A percentile compares a stretch with the other conserved stretches of the same genome.
Evolutionary conservation across 1,139 yeast genomes (phyloP).

Genomic region (Suhomyces choctaworum): DNA sequence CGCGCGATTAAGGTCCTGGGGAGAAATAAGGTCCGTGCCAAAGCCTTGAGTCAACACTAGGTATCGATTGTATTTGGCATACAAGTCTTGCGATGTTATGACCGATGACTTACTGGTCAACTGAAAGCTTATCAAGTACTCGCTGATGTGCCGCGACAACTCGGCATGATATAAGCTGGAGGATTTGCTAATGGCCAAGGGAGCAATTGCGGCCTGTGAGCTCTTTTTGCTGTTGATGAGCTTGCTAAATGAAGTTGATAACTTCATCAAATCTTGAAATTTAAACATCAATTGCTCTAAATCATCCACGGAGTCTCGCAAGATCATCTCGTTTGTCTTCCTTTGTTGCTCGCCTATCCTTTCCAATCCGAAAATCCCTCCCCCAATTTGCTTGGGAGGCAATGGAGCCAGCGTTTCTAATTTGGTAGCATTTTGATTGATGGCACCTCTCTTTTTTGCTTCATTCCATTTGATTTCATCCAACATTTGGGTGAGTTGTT

Average conservation of each 20-base stretch:
- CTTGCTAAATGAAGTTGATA: slow-evolving; percentile 51
- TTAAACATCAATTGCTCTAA: slow-evolving; percentile 73
- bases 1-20: slow-evolving; percentile 35
- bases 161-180: slow-evolving; percentile 40
- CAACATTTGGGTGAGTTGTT: slow-evolving; percentile 41
- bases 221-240: slow-evolving; percentile 14
- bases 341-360: slow-evolving; percentile 57
- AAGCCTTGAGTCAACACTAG: slow-evolving; percentile 41
- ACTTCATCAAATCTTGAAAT: slow-evolving; percentile 67
- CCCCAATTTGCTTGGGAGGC: slow-evolving; percentile 15
- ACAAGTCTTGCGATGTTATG: slow-evolving; percentile 44
- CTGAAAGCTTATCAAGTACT: slow-evolving; percentile 41
- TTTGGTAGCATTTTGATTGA: slow-evolving; percentile 41
- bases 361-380: slow-evolving; percentile 75
- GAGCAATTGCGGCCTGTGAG: slow-evolving; percentile 23
- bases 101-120: slow-evolving; percentile 37
- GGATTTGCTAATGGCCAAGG: slow-evolving; percentile 30
- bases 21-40: slow-evolving; percentile 37
- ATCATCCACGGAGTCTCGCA: slow-evolving; percentile 74
- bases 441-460: slow-evolving; percentile 35
- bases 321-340: slow-evolving; percentile 59
- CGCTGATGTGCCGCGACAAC: slow-evolving; percentile 51
- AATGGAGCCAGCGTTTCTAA: slow-evolving; percentile 16
- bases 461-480: slow-evolving; percentile 51
- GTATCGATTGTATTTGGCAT: slow-evolving; percentile 45